These are phyloP conservation scores for Volutella citrinella DNA, from an alignment of 2,329 filamentous ascomycete genomes.

Conservation along the genomic window DNA sequence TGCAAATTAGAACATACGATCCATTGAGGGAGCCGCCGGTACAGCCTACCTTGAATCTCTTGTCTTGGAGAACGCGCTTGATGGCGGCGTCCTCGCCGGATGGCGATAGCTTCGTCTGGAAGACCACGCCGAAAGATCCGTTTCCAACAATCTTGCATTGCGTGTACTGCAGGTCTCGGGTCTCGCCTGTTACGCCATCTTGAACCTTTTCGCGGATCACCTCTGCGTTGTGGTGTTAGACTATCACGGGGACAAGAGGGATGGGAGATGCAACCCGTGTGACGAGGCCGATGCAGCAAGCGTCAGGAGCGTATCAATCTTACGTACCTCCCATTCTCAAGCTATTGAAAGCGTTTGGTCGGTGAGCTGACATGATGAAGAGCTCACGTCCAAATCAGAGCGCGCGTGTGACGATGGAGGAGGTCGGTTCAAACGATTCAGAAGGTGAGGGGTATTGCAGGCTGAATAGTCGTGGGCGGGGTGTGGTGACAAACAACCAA, in stretches of 20 bases:
- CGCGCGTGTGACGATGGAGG: conserved; percentile 24
- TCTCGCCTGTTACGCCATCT: conserved; percentile 95
- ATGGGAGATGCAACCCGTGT: too few relatives aligned
- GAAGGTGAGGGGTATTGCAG: conserved; percentile 28
- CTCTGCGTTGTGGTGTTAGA: conserved; percentile 56
- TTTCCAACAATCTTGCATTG: conserved; percentile 99
- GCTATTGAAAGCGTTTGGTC: conserved; percentile 81
- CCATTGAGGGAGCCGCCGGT: too few relatives aligned
- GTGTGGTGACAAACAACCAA: conserved; percentile 37
- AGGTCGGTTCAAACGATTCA: conserved; percentile 21
- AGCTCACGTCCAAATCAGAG: conserved; percentile 22
- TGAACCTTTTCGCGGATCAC: conserved; percentile 98
- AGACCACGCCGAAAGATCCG: conserved; percentile 97
- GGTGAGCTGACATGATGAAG: conserved; percentile 76
- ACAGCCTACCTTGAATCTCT: conserved; percentile 98
- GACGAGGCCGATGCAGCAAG: too few relatives aligned
- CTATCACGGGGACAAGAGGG: too few relatives aligned
- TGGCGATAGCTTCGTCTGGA: conserved; percentile 98
- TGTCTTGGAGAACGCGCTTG: conserved; percentile 98
- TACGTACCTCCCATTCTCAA: conserved; percentile 97
- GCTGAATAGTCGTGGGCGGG: conserved; percentile 24
- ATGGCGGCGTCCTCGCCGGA: conserved; percentile 97
- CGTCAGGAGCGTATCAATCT: too few relatives aligned
- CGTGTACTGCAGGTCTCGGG: conserved; percentile 94
- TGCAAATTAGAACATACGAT: conserved; percentile 17